Conservation (phyloP, 2,329 filamentous ascomycete genomes). For the Drechslerella coelobrocha region DNA sequence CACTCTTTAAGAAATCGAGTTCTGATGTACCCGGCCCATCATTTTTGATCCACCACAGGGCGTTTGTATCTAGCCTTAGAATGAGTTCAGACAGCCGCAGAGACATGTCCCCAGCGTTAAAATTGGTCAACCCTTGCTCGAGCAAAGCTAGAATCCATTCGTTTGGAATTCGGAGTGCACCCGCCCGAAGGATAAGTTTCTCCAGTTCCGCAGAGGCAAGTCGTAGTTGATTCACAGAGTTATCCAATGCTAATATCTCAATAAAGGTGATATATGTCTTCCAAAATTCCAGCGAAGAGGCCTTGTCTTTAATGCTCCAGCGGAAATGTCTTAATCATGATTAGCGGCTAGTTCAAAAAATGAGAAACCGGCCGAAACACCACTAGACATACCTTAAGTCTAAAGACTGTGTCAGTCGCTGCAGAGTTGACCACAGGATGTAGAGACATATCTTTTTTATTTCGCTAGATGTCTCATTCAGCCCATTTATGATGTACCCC, state of each 20-base stretch:
- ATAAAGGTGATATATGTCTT: constrained; percentile 54
- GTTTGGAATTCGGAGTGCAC: constrained; percentile 28
- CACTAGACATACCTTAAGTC: constrained; percentile 14
- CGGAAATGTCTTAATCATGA: constrained; percentile 17
- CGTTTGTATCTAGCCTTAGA: constrained; percentile 15
- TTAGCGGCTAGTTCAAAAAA: neutral
- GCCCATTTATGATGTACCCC: constrained; percentile 49
- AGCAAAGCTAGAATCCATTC: constrained; percentile 54
- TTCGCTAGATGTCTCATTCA: constrained; percentile 52
- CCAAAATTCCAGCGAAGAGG: constrained; percentile 44
- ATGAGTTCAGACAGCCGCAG: constrained; percentile 42
- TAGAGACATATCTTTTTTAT: constrained; percentile 54
- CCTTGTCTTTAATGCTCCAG: constrained; percentile 25
- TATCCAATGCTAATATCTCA: constrained; percentile 54
- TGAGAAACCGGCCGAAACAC: too few species aligned
- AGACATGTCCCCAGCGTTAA: constrained; percentile 49
- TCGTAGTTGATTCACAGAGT: constrained; percentile 54
- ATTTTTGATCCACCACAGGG: constrained; percentile 38
- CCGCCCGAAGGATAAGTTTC: constrained; percentile 24
- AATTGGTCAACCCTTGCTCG: constrained; percentile 51
- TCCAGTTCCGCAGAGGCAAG: constrained; percentile 52
- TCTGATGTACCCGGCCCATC: neutral
- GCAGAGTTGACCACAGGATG: constrained; percentile 53
- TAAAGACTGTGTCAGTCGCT: constrained; percentile 24
- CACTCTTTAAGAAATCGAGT: constrained; percentile 35